A percentile compares a stretch with the other conserved stretches of the same genome.
These are phyloP conservation scores for Microbotryum silenes-acaulis DNA, from an alignment of 1,284 basidiomycete species.

Conservation along the genomic window DNA sequence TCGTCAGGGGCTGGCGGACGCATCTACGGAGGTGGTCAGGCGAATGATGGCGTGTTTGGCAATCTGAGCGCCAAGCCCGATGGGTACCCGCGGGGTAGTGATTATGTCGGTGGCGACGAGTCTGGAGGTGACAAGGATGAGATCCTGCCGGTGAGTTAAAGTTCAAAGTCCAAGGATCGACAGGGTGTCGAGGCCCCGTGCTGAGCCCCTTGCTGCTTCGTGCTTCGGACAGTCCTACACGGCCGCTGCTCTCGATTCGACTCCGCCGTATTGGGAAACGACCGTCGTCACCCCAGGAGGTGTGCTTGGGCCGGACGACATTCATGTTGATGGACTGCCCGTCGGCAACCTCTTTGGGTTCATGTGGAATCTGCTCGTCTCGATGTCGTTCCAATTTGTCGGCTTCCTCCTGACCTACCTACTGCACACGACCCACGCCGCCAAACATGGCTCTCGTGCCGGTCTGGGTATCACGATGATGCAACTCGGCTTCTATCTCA, in stretches of 20 bases:
- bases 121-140: slow-evolving; percentile 67
- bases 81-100: slow-evolving; percentile 42
- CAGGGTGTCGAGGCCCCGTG: neutral
- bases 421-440: slow-evolving; percentile 78
- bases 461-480: slow-evolving; percentile 92
- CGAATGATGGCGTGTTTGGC: slow-evolving; percentile 92
- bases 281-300: slow-evolving; percentile 64
- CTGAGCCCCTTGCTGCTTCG: neutral
- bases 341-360: slow-evolving; percentile 62
- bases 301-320: slow-evolving; percentile 46
- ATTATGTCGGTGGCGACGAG: slow-evolving; percentile 52
- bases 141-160: slow-evolving; percentile 64
- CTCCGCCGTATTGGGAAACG: slow-evolving; percentile 95
- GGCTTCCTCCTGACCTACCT: slow-evolving; percentile 91
- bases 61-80: slow-evolving; percentile 89
- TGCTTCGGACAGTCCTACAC: slow-evolving; percentile 60
- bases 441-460: slow-evolving; percentile 85
- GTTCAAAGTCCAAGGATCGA: neutral
- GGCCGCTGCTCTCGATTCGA: slow-evolving; percentile 79
- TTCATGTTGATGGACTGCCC: slow-evolving; percentile 51
- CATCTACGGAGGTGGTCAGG: slow-evolving; percentile 59
- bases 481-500: slow-evolving; percentile 45
- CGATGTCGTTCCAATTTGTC: slow-evolving; percentile 93
- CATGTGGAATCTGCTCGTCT: slow-evolving; percentile 70
- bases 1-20: neutral